These are phyloP conservation scores for Colletotrichum lindemuthianum DNA, from an alignment of 2,329 filamentous ascomycete genomes.

Conservation along the genomic window DNA sequence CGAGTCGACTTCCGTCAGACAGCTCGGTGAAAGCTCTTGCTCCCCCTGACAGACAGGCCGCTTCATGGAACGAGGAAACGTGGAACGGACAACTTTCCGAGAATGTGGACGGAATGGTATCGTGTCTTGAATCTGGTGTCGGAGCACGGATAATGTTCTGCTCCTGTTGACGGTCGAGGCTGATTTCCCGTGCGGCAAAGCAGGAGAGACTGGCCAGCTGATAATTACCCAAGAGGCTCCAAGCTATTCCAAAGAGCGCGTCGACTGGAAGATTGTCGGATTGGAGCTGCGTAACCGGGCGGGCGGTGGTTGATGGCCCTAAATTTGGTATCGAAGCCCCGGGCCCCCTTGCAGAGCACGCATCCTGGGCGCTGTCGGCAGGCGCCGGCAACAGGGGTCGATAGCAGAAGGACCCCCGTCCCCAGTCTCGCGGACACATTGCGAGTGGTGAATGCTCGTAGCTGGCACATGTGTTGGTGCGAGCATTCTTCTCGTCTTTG, in stretches of 20 bases:
- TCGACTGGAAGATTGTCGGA: background rate
- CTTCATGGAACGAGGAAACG: slow-evolving; percentile 22
- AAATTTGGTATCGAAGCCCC: slow-evolving; percentile 8
- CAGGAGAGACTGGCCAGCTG: background rate
- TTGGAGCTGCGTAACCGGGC: background rate
- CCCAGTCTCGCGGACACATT: slow-evolving; percentile 9
- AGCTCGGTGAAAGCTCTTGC: background rate
- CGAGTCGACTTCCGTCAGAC: background rate
- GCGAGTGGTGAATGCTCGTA: background rate
- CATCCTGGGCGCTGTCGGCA: slow-evolving; percentile 15
- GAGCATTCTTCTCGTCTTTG: background rate
- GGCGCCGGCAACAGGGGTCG: slow-evolving; percentile 12
- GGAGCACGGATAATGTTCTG: background rate
- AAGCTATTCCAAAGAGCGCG: slow-evolving; percentile 7
- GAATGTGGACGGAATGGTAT: background rate
- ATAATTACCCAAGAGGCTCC: slow-evolving; percentile 11
- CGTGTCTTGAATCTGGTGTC: background rate
- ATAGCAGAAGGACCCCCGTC: slow-evolving; percentile 12
- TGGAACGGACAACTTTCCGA: slow-evolving; percentile 26
- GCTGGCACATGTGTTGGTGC: slow-evolving; percentile 4
- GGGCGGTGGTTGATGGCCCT: slow-evolving; percentile 4
- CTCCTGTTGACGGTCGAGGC: background rate
- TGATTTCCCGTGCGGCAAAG: background rate
- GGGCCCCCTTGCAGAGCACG: background rate
- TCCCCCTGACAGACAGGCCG: slow-evolving; percentile 2